Evolutionary conservation across 2,329 filamentous ascomycete genomes (phyloP), one percentile per base, ranked within the genome.

Genomic region (Escovopsis sp.): DNA sequence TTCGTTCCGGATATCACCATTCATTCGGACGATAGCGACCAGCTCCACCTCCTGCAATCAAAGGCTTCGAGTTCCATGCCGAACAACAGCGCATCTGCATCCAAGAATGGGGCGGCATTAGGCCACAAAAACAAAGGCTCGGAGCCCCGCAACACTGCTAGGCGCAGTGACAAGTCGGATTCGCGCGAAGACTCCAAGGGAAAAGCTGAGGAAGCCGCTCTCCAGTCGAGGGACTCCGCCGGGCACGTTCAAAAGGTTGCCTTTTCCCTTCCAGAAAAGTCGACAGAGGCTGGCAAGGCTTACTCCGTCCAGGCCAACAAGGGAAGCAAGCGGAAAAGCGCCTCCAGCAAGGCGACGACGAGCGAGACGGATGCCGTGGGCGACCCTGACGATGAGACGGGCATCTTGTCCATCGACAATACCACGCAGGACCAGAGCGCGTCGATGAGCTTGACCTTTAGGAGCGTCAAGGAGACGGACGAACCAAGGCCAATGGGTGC

Each of bases 1-100:
- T 70, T 73, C 43, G 57, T 73, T 38, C 68, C 70, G 16, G 70
- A 74, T 41, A 72, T 72, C 41, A 73, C 69, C 2, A 57, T 71
- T 25, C 61, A 67, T 37, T 58, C 54, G 4, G 59, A 62, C 36
- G 53, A 56, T 16, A 46, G 50, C 17, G 51, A 35, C 7, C 42
- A 41, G 3, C 39, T 36, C 8, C 55, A 61, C 39, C 50, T 47
- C 38, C 55, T 51, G 4, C 49, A 51, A 33, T 52, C 49, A 3
- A 48, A 48, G 33, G 52, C 57, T 4, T 34, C 50, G 40, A 45
- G 47, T 8, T 36, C 34, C 10, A 39, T 51, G 25, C 49, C 48
- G n/a, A n/a, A n/a, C 3, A 55, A 57, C 28, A 40, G 53, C 33
- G 55, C 54, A 2, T 50, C 53, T 4, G 49, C 55, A 19, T 58